These are phyloP conservation scores for Blepharisma undulans DNA, from an alignment of 169 alveolate genomes.

Conservation along the genomic window DNA sequence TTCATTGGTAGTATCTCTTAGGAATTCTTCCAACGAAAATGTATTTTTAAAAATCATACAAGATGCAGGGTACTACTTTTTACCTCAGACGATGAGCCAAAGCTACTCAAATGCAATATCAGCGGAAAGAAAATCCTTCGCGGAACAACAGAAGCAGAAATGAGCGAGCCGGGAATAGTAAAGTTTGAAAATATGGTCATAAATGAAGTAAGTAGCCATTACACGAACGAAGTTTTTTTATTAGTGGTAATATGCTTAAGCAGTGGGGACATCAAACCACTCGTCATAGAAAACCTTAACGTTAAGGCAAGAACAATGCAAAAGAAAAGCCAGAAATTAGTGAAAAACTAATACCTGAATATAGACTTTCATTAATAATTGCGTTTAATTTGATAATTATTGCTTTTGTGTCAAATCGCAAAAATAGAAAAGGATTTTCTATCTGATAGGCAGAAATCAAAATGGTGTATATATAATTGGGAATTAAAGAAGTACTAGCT, in stretches of 20 bases:
- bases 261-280: background rate
- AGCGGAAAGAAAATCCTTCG: conserved; percentile 19
- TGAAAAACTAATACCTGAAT: background rate
- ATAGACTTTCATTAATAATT: background rate
- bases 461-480: background rate
- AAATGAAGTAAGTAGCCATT: conserved; percentile 35
- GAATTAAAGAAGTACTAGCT: background rate
- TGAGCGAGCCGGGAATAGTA: background rate
- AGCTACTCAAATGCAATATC: background rate
- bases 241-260: background rate
- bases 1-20: background rate
- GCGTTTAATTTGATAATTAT: background rate
- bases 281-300: background rate
- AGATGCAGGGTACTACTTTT: background rate
- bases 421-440: background rate
- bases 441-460: background rate
- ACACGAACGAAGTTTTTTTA: background rate
- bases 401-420: background rate
- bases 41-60: background rate
- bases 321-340: background rate
- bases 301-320: conserved; percentile 18
- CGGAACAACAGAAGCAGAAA: conserved; percentile 15
- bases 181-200: conserved; percentile 15
- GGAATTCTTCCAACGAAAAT: background rate
- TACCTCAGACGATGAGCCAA: conserved; percentile 33